phyloP scores from a whole-genome alignment of 2,329 filamentous ascomycete species.

The Venturia aucupariae region DNA sequence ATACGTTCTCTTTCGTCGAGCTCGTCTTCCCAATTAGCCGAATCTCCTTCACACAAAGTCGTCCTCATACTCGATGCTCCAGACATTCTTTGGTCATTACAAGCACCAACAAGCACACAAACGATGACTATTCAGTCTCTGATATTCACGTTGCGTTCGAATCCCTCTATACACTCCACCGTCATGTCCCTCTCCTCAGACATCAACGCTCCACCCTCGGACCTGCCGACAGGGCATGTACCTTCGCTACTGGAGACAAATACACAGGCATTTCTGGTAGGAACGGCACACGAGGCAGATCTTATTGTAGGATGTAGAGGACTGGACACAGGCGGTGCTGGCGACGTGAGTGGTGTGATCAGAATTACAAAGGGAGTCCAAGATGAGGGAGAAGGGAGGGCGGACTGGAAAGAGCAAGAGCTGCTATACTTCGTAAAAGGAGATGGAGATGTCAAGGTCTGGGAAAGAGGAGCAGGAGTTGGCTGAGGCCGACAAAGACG shows the following conservation, averaged over 20 bases:
- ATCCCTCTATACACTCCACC: constrained; percentile 53
- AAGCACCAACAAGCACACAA: constrained; percentile 17
- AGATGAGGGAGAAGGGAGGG: constrained; percentile 26
- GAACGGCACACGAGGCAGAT: constrained; percentile 65
- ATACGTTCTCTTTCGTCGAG: constrained; percentile 17
- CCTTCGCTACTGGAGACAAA: constrained; percentile 54
- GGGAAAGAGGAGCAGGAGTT: constrained; percentile 42
- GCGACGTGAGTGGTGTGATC: constrained; percentile 82
- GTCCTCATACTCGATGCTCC: constrained; percentile 38
- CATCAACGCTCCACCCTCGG: constrained; percentile 37
- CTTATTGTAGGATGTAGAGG: constrained; percentile 62
- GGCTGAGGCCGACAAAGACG: neutral
- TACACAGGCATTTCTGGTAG: constrained; percentile 61
- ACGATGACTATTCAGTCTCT: constrained; percentile 18
- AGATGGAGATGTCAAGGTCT: constrained; percentile 73
- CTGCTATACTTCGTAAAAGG: constrained; percentile 71
- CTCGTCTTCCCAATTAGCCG: neutral
- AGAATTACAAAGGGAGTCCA: constrained; percentile 56
- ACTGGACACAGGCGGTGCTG: constrained; percentile 80
- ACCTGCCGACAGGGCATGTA: constrained; percentile 45
- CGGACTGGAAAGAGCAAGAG: constrained; percentile 49
- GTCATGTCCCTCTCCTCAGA: constrained; percentile 65
- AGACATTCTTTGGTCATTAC: constrained; percentile 32
- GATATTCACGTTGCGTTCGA: neutral
- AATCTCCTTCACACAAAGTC: constrained; percentile 20